Percentiles rank a stretch among this genome's conserved stretches.
These are phyloP conservation scores for Aureobasidium namibiae DNA, from an alignment of 2,329 filamentous ascomycete species.

Conservation along the genomic window DNA sequence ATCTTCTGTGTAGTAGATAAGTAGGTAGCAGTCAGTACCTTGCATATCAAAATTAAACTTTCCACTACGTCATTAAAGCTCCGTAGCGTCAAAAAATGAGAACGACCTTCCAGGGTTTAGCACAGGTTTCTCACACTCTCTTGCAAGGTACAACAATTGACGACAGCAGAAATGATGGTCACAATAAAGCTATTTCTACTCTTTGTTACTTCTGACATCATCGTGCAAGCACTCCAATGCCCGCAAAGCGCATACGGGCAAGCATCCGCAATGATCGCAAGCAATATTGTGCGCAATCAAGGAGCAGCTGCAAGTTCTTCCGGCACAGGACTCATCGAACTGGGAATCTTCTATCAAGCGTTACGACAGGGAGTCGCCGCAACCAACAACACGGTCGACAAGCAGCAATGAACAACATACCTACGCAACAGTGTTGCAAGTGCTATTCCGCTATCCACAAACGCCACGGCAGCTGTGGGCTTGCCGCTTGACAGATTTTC, in stretches of 20 bases:
- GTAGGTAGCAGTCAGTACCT: too few relatives aligned
- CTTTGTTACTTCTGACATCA: too few relatives aligned
- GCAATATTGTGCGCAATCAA: neutral
- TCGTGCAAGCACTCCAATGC: neutral
- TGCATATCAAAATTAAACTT: too few relatives aligned
- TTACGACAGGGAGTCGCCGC: neutral
- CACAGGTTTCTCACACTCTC: too few relatives aligned
- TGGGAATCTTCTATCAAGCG: slow-evolving; percentile 2
- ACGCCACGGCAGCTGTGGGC: neutral
- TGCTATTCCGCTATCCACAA: neutral
- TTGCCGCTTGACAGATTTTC: neutral
- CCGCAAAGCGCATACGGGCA: neutral
- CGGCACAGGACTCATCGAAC: neutral
- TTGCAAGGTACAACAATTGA: too few relatives aligned
- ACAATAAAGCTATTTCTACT: too few relatives aligned
- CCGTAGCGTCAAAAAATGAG: too few relatives aligned
- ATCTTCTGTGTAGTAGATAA: too few relatives aligned
- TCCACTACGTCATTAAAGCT: too few relatives aligned
- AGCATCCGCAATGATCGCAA: neutral
- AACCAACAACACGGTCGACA: neutral
- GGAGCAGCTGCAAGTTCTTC: neutral
- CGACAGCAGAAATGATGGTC: too few relatives aligned
- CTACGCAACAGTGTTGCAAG: neutral
- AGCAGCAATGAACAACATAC: neutral
- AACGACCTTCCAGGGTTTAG: too few relatives aligned